These are phyloP conservation scores for Apiospora sp. DNA, from an alignment of 2,329 filamentous ascomycete genomes.

Conservation along the genomic window DNA sequence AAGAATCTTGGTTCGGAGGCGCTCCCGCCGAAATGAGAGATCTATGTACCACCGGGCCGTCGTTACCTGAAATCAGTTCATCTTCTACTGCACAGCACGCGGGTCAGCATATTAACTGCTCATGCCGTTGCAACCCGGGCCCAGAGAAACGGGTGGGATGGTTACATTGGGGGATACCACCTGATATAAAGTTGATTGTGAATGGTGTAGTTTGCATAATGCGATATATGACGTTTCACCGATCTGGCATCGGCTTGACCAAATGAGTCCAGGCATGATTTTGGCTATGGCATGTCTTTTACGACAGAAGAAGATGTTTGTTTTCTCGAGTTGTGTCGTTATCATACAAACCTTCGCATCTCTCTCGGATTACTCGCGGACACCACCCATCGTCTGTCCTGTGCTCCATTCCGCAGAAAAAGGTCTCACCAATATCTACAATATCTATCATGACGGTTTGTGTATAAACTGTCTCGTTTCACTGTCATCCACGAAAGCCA, in stretches of 20 bases:
- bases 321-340: not conserved
- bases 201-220: not conserved
- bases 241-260: not conserved
- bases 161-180: not conserved
- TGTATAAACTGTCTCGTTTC: too few species aligned
- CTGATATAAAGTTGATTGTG: not conserved
- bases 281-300: not conserved
- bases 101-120: not conserved
- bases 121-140: not conserved
- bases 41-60: constrained; percentile 5
- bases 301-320: not conserved
- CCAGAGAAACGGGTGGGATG: not conserved
- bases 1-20: constrained; percentile 21
- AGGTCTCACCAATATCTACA: too few species aligned
- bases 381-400: too few species aligned
- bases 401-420: too few species aligned
- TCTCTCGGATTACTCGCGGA: too few species aligned
- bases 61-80: not conserved
- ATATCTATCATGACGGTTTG: too few species aligned
- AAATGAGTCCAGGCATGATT: not conserved
- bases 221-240: not conserved
- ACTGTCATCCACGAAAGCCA: too few species aligned
- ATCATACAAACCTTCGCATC: too few species aligned
- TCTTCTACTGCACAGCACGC: not conserved
- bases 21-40: constrained; percentile 1